Evolutionary conservation across 768 basidiomycete species (phyloP), one percentile per base, ranked within the genome.

Genomic region (Mycena rebaudengoi): DNA sequence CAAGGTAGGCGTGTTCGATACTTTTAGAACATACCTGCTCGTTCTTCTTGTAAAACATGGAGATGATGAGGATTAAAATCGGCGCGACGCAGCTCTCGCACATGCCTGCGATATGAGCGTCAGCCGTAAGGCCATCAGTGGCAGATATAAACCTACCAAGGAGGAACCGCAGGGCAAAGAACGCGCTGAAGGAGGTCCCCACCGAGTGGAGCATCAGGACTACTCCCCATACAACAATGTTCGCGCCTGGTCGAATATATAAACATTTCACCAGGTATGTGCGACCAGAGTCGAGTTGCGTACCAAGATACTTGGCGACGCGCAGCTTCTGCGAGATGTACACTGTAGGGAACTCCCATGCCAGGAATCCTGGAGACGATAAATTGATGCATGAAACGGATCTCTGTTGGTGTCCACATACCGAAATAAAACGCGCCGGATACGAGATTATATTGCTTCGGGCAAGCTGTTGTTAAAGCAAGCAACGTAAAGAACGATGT

Each of bases 21-120:
- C 25, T 14, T 8, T 67, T 30, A n/a, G n/a, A n/a, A n/a, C n/a
- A n/a, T 44, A 80, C 84, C 78, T 90, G 88, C 67, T 89, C 88
- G 51, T 87, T 78, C 74, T 89, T 89, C 78, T 85, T 87, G 75
- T 89, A 90, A 70, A 89, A 90, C 84, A 88, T 87, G 11, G 86
- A 84, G 40, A 89, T 82, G 37, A 89, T 82, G 52, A 89, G 74
- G 72, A 90, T 86, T 32, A 90, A 76, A 66, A 82, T 86, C 0
- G 89, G 89, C 5, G 86, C 82, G 28, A 62, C 61, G 23, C 88
- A 88, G 64, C 82, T 82, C 72, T 91, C 89, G 69, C 85, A 85
- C 88, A 89, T 88, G 37, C 88, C 88, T 89, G 32, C 10, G 45
- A 10, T 39, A 25, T 10, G 56, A 52, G n/a, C 7, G 39, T 41